A percentile compares a stretch with the other conserved stretches of the same genome.
Evolutionary conservation across 768 basidiomycete genomes (phyloP).

Genomic region (Cystofilobasidium capitatum): DNA sequence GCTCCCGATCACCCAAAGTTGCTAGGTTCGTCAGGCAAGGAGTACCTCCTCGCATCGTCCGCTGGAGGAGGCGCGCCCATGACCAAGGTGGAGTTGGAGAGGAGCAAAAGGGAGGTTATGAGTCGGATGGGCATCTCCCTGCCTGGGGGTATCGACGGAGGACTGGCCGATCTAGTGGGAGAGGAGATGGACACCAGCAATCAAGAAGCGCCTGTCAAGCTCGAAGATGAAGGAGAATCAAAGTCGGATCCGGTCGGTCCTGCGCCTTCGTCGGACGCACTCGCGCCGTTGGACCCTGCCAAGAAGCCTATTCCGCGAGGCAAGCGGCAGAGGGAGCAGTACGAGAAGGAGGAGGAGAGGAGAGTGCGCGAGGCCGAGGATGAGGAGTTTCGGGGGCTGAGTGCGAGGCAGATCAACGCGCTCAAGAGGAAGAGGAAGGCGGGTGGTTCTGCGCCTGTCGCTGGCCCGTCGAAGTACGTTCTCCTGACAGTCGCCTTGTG

Average conservation of each 20-base stretch:
- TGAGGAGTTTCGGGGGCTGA: slow-evolving; percentile 47
- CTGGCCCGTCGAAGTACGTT: slow-evolving; percentile 31
- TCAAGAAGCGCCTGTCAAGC: not conserved
- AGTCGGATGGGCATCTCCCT: slow-evolving; percentile 73
- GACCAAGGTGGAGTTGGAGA: slow-evolving; percentile 68
- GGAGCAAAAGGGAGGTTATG: slow-evolving; percentile 81
- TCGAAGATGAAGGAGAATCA: not conserved
- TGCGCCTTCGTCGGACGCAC: not conserved
- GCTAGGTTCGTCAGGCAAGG: slow-evolving; percentile 85
- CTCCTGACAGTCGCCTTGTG: slow-evolving; percentile 29
- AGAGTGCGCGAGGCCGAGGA: slow-evolving; percentile 10
- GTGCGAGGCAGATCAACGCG: slow-evolving; percentile 85
- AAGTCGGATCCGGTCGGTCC: not conserved
- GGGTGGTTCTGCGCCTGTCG: slow-evolving; percentile 50
- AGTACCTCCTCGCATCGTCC: slow-evolving; percentile 48
- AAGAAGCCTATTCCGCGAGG: not conserved
- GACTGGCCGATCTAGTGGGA: slow-evolving; percentile 16
- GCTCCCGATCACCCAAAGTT: slow-evolving; percentile 60
- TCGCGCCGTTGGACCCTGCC: not conserved
- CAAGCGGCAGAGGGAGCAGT: slow-evolving; percentile 4
- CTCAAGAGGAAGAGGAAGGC: slow-evolving; percentile 88
- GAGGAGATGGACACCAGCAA: slow-evolving; percentile 18
- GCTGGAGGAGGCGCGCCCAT: slow-evolving; percentile 21
- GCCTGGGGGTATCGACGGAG: slow-evolving; percentile 62
- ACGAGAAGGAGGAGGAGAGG: slow-evolving; percentile 29